These are phyloP conservation scores for Volvox africanus DNA, from an alignment of 139 green algal species.

Conservation along the genomic window DNA sequence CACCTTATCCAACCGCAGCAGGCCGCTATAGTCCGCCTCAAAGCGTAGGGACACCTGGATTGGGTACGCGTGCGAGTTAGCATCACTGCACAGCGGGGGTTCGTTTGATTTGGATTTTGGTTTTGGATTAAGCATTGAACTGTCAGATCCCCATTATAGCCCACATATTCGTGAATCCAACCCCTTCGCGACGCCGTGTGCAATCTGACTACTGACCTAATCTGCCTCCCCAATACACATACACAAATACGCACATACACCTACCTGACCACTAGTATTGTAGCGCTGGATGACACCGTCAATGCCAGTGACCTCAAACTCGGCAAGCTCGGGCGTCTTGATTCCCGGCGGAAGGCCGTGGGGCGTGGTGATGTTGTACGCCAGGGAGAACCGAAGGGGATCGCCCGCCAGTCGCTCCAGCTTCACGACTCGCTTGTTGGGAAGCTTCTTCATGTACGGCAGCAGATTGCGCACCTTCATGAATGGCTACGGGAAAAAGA, in stretches of 20 bases:
- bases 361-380: constrained; percentile 69
- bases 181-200: no score
- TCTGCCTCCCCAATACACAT: no score
- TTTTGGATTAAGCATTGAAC: no score
- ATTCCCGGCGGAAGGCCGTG: constrained; percentile 69
- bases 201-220: no score
- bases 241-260: neutral
- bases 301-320: constrained; percentile 57
- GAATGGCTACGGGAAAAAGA: neutral
- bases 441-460: constrained; percentile 83
- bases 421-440: constrained; percentile 72
- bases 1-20: constrained; percentile 78
- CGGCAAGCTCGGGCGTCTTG: constrained; percentile 41
- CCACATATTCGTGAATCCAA: no score
- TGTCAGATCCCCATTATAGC: no score
- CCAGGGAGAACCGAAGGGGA: constrained; percentile 71
- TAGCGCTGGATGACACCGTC: constrained; percentile 59
- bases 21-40: constrained; percentile 77
- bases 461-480: constrained; percentile 62
- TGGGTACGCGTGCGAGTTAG: no score
- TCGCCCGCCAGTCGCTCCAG: constrained; percentile 68
- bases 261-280: constrained; percentile 66
- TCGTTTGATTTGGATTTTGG: no score
- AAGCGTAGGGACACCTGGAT: constrained; percentile 57
- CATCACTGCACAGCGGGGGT: no score